Evolutionary conservation across 371 early-diverging fungal species (phyloP).

Genomic region (Funneliformis caledonium): DNA sequence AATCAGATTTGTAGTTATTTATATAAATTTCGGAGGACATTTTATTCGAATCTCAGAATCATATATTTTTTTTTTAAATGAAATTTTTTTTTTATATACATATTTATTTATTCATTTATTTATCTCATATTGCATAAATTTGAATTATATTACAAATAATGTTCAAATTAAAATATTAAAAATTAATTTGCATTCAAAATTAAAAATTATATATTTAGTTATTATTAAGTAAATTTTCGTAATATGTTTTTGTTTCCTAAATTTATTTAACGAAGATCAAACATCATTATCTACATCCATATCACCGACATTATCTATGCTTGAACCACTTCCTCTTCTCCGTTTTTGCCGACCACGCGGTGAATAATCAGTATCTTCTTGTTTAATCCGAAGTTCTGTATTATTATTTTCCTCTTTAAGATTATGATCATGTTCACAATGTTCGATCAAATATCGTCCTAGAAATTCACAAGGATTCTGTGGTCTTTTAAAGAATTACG

Average conservation of each 20-base stretch:
- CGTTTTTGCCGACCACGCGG: slow-evolving; percentile 12
- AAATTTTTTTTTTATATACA: too few species aligned
- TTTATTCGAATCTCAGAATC: too few species aligned
- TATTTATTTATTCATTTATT: too few species aligned
- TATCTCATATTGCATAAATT: too few species aligned
- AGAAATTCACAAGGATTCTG: slow-evolving; percentile 39
- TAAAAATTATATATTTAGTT: too few species aligned
- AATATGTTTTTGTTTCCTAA: not conserved
- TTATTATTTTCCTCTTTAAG: slow-evolving; percentile 5
- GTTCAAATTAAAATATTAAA: too few species aligned
- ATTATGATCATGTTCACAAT: slow-evolving; percentile 39
- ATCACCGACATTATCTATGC: not conserved
- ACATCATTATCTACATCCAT: slow-evolving; percentile 19
- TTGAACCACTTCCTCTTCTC: slow-evolving; percentile 22
- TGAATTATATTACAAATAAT: too few species aligned
- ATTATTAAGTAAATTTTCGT: not conserved
- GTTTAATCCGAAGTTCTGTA: slow-evolving; percentile 9
- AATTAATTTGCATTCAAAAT: too few species aligned
- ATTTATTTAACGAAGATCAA: not conserved
- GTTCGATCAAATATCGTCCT: slow-evolving; percentile 39
- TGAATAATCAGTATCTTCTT: slow-evolving; percentile 19
- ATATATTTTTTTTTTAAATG: too few species aligned
- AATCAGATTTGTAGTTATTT: not conserved
- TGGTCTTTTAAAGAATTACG: not conserved
- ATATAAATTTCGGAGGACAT: too few species aligned